Evolutionary conservation across 257 asterid genomes (phyloP).

Genomic region (Capsicum rhomboideum): DNA sequence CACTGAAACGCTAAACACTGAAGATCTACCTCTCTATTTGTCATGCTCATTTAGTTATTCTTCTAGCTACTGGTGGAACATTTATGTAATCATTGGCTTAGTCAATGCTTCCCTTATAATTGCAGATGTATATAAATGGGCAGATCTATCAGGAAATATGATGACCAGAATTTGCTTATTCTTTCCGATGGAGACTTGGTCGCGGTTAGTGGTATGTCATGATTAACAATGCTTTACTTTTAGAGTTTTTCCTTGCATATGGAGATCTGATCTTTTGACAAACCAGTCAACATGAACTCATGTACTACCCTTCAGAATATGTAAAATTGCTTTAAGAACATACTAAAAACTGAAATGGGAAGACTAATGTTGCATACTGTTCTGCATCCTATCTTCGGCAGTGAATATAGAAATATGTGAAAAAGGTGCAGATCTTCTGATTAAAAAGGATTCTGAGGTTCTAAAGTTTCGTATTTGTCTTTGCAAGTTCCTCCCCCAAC

Average conservation of each 20-base stretch:
- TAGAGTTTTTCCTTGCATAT: neutral
- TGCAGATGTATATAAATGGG: slow-evolving; percentile 92
- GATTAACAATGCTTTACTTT: neutral
- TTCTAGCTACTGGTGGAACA: neutral
- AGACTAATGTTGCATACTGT: neutral
- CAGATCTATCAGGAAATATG: slow-evolving; percentile 72
- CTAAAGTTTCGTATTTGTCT: neutral
- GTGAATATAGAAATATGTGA: neutral
- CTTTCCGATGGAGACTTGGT: slow-evolving; percentile 90
- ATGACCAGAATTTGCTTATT: slow-evolving; percentile 76
- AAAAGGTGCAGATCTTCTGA: neutral
- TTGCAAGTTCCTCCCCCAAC: neutral
- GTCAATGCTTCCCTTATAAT: neutral
- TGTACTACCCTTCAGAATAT: neutral
- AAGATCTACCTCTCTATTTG: neutral
- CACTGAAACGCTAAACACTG: neutral
- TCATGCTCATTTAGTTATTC: neutral
- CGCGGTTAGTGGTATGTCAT: slow-evolving; percentile 56
- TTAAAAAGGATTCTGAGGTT: neutral
- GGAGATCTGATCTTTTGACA: neutral
- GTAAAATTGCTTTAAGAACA: neutral
- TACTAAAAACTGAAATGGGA: neutral
- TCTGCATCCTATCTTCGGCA: neutral
- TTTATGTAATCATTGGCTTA: neutral
- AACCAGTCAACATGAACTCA: neutral